Base-by-base conservation (phyloP, 306 rosid species). In the Cucumis melo region DNA sequence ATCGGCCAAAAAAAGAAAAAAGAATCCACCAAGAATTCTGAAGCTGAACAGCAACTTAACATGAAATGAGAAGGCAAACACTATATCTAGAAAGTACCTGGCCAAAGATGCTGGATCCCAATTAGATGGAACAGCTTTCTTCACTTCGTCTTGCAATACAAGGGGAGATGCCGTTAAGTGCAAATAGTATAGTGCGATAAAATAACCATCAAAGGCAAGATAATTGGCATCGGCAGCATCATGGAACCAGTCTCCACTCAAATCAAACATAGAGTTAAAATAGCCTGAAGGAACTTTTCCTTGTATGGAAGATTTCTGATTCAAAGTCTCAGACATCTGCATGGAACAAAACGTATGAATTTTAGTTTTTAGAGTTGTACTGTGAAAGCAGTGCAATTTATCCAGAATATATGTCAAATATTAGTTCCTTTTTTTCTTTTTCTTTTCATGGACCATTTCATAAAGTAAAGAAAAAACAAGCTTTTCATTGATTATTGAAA, bases 221-320 rank as follows among this genome's bases (percentile, higher is more conserved):
- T 81, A 85, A 60, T 90, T 91, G 65, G 84, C 85, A 79, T 94
- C 94, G 23, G 94, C 84, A 74, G 89, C 96, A 81, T 94, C 98
- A 21, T 88, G 91, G 61, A 85, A 83, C 98, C 98, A 94, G 80
- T 91, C 90, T 51, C 98, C 98, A 81, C 80, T 90, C 77, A 91
- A 82, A 73, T 78, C 91, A 77, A 94, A 94, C 63, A 91, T 87
- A 65, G 98, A 86, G 80, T 91, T 94, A 42, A 91, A 86, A 87
- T 84, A 91, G 67, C 98, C 98, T 42, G 98, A 94, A 71, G 98
- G 98, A 68, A 94, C 82, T 90, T 94, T 94, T 68, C 97, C 98
- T 79, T 87, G 97, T 42, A 91, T 64, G 8, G 91, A 87, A 68
- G 90, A 86, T 85, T 83, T 91, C 81, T 94, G 97, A 83, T 94